These are phyloP conservation scores for Jatropha curcas DNA, from an alignment of 345 rosid species.

Conservation along the genomic window DNA sequence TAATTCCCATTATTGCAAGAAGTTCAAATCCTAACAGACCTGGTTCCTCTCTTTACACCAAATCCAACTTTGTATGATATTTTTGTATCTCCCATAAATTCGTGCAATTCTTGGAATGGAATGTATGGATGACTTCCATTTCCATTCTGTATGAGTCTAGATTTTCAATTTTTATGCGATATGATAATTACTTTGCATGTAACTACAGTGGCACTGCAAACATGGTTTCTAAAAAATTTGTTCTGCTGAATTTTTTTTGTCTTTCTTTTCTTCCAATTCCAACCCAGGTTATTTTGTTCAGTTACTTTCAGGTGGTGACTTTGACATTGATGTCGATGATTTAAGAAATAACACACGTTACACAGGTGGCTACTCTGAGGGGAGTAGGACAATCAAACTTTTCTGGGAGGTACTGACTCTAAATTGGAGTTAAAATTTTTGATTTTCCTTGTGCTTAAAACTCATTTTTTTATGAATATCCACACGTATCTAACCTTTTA, in stretches of 20 bases:
- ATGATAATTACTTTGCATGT: not conserved
- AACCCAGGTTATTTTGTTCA: conserved; percentile 33
- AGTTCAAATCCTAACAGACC: no score
- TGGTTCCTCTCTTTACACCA: no score
- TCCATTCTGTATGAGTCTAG: no score
- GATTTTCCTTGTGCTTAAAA: not conserved
- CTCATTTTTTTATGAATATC: not conserved
- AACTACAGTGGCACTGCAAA: no score
- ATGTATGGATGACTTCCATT: no score
- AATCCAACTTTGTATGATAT: no score
- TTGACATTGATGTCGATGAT: conserved; percentile 89
- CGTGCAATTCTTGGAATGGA: no score
- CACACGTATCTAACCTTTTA: not conserved
- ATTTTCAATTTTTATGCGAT: not conserved
- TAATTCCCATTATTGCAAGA: no score
- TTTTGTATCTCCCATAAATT: no score
- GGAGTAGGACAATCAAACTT: conserved; percentile 79
- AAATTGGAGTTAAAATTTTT: not conserved
- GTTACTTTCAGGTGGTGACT: conserved; percentile 96
- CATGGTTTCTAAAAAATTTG: no score
- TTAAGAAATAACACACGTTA: conserved; percentile 73
- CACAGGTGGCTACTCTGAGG: conserved; percentile 89
- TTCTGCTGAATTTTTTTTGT: conserved; percentile 5
- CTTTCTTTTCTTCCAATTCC: conserved; percentile 3
- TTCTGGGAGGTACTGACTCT: conserved; percentile 83